Percentiles rank a stretch among this genome's conserved stretches.
phyloP scores from a whole-genome alignment of 345 rosid species.

The Streptanthus diversifolius region DNA sequence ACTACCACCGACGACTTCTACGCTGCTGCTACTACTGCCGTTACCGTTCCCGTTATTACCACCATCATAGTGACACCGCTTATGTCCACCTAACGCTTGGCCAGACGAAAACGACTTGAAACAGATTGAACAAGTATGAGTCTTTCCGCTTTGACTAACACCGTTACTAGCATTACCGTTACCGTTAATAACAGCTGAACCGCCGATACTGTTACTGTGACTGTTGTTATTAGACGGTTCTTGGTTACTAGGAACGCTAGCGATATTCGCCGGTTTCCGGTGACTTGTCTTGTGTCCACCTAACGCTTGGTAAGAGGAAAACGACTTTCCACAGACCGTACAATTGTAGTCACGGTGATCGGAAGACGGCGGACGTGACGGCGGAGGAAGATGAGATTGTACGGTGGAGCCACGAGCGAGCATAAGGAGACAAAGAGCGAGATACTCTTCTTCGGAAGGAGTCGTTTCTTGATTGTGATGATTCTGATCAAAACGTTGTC shows the following conservation, averaged over 20 bases:
- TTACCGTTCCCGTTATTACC: constrained; percentile 22
- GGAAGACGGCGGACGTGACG: constrained; percentile 9
- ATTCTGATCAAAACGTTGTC: constrained; percentile 48
- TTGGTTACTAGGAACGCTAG: constrained; percentile 16
- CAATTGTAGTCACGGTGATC: constrained; percentile 55
- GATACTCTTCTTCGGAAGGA: constrained; percentile 76
- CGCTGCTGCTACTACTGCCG: constrained; percentile 16
- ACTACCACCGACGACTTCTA: constrained; percentile 25
- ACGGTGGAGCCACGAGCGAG: constrained; percentile 68
- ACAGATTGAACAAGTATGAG: constrained; percentile 59
- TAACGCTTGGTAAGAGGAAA: constrained; percentile 78
- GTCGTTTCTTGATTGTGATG: constrained; percentile 19
- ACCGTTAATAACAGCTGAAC: constrained; percentile 5
- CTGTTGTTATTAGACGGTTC: constrained; percentile 33
- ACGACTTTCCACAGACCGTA: constrained; percentile 67
- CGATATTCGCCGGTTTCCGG: constrained; percentile 44
- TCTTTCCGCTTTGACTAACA: constrained; percentile 35
- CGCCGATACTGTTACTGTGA: constrained; percentile 21
- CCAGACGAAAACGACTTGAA: constrained; percentile 68
- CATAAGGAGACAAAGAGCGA: constrained; percentile 94
- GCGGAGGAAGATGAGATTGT: constrained; percentile 1
- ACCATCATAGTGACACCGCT: constrained; percentile 72
- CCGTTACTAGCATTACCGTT: constrained; percentile 1
- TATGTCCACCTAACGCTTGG: constrained; percentile 82
- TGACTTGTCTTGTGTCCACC: constrained; percentile 98